Conservation (phyloP, 371 early-diverging fungal species). For the Mucor piriformis region DNA sequence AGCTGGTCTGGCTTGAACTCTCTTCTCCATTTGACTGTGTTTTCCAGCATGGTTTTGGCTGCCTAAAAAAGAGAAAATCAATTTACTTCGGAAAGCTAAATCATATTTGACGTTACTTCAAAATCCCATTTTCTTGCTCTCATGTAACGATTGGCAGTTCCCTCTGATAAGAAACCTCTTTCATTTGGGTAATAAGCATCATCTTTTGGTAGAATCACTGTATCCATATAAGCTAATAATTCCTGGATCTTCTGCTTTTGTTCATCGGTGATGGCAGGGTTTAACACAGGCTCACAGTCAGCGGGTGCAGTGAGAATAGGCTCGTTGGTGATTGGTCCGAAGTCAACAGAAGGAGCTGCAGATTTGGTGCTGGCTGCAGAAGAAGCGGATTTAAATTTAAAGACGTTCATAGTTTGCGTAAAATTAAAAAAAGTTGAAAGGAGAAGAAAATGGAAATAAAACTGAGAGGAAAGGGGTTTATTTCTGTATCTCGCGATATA, state of each 20-base stretch:
- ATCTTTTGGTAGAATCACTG: conserved; percentile 41
- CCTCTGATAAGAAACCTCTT: conserved; percentile 49
- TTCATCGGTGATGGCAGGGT: conserved; percentile 41
- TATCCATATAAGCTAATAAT: conserved; percentile 52
- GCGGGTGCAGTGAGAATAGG: conserved; percentile 24
- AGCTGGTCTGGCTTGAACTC: conserved; percentile 70
- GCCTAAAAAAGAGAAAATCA: conserved; percentile 20
- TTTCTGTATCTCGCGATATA: background rate
- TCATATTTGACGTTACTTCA: conserved; percentile 24
- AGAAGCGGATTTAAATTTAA: conserved; percentile 13
- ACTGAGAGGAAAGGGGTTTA: background rate
- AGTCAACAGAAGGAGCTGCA: conserved; percentile 4
- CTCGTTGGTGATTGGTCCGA: conserved; percentile 24
- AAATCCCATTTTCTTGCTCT: conserved; percentile 71
- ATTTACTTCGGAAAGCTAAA: no score
- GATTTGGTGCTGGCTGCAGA: conserved; percentile 12
- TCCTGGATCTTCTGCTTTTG: conserved; percentile 45
- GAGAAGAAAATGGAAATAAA: background rate
- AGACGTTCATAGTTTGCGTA: conserved; percentile 4
- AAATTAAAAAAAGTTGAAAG: background rate
- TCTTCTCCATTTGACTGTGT: conserved; percentile 74
- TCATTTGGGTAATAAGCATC: conserved; percentile 46
- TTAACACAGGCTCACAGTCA: conserved; percentile 24
- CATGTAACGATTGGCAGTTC: conserved; percentile 69
- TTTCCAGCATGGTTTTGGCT: conserved; percentile 61